Conservation (phyloP, 148 eudicot species). For the Arbutus unedo region DNA sequence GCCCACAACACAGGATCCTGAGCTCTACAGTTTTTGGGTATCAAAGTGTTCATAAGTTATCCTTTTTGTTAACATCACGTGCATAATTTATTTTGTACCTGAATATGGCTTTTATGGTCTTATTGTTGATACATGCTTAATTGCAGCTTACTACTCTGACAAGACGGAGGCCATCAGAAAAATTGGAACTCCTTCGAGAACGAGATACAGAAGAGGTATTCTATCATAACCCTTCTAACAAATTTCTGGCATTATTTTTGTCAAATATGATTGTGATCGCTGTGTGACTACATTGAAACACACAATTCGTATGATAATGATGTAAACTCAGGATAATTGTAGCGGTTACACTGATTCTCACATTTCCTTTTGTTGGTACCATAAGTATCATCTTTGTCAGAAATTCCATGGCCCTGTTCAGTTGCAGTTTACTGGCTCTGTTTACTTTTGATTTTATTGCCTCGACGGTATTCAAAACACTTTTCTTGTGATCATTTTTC, state of each 20-base stretch:
- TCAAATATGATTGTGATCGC: background rate
- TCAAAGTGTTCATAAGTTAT: conserved; percentile 9
- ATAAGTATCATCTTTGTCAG: background rate
- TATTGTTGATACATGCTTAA: conserved; percentile 5
- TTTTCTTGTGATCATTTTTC: background rate
- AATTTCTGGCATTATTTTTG: background rate
- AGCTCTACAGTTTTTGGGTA: conserved; percentile 99
- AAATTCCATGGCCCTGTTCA: background rate
- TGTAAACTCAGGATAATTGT: background rate
- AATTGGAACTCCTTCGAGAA: conserved; percentile 68
- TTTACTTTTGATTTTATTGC: background rate
- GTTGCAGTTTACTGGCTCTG: background rate
- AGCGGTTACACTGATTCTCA: background rate
- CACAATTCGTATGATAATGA: background rate
- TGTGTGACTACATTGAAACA: background rate
- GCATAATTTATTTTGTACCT: conserved; percentile 1
- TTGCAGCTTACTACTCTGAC: conserved; percentile 75
- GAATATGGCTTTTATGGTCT: background rate
- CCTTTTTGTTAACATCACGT: background rate
- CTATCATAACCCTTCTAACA: background rate
- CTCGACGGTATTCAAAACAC: background rate
- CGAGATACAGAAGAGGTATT: conserved; percentile 87
- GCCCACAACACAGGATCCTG: conserved; percentile 79
- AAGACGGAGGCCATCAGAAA: conserved; percentile 70
- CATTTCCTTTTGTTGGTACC: background rate